Conservation (phyloP, 208 protist species). For the Naegleria gruberi region DNA sequence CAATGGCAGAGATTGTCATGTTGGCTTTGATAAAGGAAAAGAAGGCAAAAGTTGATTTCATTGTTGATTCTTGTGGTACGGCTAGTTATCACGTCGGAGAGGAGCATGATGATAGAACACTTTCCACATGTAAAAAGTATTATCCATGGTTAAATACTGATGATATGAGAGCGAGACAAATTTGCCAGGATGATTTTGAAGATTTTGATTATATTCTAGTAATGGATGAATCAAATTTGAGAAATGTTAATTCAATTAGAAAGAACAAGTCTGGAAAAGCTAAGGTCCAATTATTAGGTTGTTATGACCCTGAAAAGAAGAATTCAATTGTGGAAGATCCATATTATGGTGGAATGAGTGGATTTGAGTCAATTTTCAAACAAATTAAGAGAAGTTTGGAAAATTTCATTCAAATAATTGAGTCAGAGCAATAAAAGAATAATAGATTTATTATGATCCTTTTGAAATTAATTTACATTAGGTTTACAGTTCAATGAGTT, state of each 20-base stretch:
- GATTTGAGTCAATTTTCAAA: constrained; percentile 8
- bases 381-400: neutral
- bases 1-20: constrained; percentile 33
- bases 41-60: neutral
- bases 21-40: neutral
- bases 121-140: neutral
- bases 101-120: constrained; percentile 19
- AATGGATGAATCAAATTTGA: constrained; percentile 33
- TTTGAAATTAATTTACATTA: no score
- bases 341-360: constrained; percentile 20
- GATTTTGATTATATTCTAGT: constrained; percentile 31
- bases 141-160: neutral
- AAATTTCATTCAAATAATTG: neutral
- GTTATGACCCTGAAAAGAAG: neutral
- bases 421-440: no score
- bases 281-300: neutral
- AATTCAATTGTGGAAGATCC: constrained; percentile 24
- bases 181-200: constrained; percentile 18
- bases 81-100: constrained; percentile 33
- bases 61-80: constrained; percentile 31
- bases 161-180: constrained; percentile 22
- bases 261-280: neutral
- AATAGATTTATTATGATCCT: no score
- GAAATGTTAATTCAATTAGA: constrained; percentile 19
- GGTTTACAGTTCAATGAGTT: neutral